These are phyloP conservation scores for Cyclotella cryptica DNA, from an alignment of 108 stramenopile species.

Conservation along the genomic window DNA sequence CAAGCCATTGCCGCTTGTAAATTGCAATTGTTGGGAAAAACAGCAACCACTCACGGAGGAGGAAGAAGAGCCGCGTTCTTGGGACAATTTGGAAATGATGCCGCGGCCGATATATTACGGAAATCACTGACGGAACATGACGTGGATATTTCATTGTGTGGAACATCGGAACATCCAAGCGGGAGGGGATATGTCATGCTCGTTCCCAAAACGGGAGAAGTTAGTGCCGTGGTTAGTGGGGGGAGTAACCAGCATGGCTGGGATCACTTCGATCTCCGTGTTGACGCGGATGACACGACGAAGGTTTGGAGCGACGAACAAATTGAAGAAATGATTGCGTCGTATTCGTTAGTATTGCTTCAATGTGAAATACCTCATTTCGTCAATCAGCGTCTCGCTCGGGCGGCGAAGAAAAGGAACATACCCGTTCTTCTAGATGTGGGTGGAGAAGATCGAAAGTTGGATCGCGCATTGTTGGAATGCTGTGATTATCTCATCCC, in stretches of 20 bases:
- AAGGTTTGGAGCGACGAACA: conserved; percentile 34
- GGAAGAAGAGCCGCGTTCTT: conserved; percentile 56
- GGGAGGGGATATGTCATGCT: conserved; percentile 85
- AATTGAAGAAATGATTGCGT: conserved; percentile 34
- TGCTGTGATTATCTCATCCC: conserved; percentile 78
- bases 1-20: conserved; percentile 80
- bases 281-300: background rate
- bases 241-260: conserved; percentile 80
- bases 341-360: conserved; percentile 52
- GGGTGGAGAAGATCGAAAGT: conserved; percentile 79
- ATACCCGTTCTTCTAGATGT: conserved; percentile 76
- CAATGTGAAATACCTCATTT: conserved; percentile 83
- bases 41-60: background rate
- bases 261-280: conserved; percentile 23
- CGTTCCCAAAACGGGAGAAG: conserved; percentile 62
- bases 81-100: conserved; percentile 80
- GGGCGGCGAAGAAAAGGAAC: conserved; percentile 33
- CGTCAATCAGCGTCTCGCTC: conserved; percentile 72
- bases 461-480: conserved; percentile 58
- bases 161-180: conserved; percentile 49
- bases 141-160: conserved; percentile 61
- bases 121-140: conserved; percentile 42
- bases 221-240: conserved; percentile 77
- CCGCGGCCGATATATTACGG: conserved; percentile 52
- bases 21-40: conserved; percentile 26